Evolutionary conservation across 441 rosid species (phyloP), one percentile per base, ranked within the genome.

Genomic region (Geranium incanum): DNA sequence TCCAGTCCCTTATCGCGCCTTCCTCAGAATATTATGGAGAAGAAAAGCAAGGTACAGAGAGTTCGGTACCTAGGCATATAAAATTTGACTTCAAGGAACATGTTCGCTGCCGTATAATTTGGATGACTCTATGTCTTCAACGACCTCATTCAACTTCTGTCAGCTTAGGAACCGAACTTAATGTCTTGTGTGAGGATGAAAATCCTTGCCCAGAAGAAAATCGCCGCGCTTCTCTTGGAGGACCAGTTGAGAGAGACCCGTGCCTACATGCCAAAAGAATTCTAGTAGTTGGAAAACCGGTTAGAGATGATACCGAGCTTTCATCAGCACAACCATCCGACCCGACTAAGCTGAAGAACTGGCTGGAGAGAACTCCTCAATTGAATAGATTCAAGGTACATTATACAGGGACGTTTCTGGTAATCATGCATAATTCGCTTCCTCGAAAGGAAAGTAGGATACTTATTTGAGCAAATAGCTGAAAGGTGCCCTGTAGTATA

Each of bases 231-330:
- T 94, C 97, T 59, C 86, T 87, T 78, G 91, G 96, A 76, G 99
- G 96, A 68, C 80, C 91, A 45, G 71, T 73, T 64, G 91, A 84
- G 72, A 81, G 75, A 78, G 87, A 87, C 21, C 89, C 93, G 23
- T 92, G 94, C 78, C 85, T 95, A 78, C 99, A 95, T 84, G 97
- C 97, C 52, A 88, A 79, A 83, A 84, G 93, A 72, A 85, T 94
- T 70, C 23, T 94, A 55, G 87, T 92, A 38, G 81, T 78, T 38
- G 99, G 97, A 82, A 89, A 65, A 74, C 80, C 86, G 1, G 89
- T 83, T 67, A 85, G 72, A 72, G 60, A 75, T 28, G 90, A 87
- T 72, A 70, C 70, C 55, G 86, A 66, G n/a, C 80, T 71, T 62
- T 62, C 81, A 71, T 69, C 48, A 2, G 6, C 83, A n/a, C 88